These are phyloP conservation scores for Aspergillus sclerotioniger DNA, from an alignment of 495 filamentous ascomycete genomes.

Conservation along the genomic window DNA sequence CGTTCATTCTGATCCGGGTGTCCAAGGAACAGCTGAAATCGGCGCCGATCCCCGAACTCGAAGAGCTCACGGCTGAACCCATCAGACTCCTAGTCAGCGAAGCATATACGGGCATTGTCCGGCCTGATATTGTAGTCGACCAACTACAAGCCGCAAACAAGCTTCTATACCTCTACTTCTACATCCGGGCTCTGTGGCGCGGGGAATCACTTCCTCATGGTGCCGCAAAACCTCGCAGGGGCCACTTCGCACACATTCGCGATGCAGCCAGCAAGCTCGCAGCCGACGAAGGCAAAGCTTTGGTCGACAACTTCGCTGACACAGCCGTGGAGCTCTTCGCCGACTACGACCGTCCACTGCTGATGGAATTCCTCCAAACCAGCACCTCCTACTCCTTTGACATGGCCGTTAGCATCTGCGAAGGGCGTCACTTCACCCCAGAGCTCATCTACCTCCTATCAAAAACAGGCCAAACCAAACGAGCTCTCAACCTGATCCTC, in stretches of 20 bases:
- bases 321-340: conserved; percentile 82
- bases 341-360: conserved; percentile 69
- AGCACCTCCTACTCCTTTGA: conserved; percentile 83
- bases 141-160: conserved; percentile 61
- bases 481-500: conserved; percentile 87
- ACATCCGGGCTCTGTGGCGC: conserved; percentile 80
- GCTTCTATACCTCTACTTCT: conserved; percentile 84
- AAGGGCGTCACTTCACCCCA: conserved; percentile 71
- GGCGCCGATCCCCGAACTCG: conserved; percentile 67
- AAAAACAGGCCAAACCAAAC: conserved; percentile 89
- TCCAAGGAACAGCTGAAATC: conserved; percentile 66
- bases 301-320: conserved; percentile 84
- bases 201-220: conserved; percentile 55
- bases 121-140: conserved; percentile 68
- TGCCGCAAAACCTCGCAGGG: conserved; percentile 36
- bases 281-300: conserved; percentile 62
- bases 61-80: conserved; percentile 73
- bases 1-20: conserved; percentile 83
- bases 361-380: conserved; percentile 83
- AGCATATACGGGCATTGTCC: conserved; percentile 82
- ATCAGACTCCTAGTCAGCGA: conserved; percentile 86
- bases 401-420: conserved; percentile 72
- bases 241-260: conserved; percentile 36
- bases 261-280: conserved; percentile 46
- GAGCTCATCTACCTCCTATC: conserved; percentile 93